Evolutionary conservation across 805 yeast genomes (phyloP), one percentile per base, ranked within the genome.

Genomic region (Wickerhamiella siamensis): DNA sequence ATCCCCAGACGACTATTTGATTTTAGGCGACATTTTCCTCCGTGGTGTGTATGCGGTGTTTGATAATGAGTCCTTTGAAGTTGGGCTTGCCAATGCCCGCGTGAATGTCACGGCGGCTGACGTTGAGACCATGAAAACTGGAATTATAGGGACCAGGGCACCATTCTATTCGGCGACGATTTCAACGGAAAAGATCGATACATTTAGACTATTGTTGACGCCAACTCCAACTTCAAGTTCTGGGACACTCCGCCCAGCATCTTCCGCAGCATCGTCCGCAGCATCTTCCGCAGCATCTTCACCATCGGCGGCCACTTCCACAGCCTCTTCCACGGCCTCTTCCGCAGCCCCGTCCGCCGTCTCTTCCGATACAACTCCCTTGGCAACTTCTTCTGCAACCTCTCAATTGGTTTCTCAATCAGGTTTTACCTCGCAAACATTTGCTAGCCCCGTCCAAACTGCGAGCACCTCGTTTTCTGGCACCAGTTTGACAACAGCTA

Each of bases 21-120:
- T 77, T 42, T 62, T 81, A 31, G 91, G 91, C 9, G 86, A 78
- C 54, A 69, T 71, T 36, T 71, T 80, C 53, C 59, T 81, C 47
- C 65, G 82, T 41, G 67, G 72, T 31, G 79, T 77, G 3, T 82
- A 80, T 54, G 69, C 72, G 21, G 83, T 77, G 14, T 77, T 70
- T 56, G 82, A 82, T 56, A 61, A 78, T 39, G 83, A 77, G 19
- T 69, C 69, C 50, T 57, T 56, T 38, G 66, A 72, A 53, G 62
- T 79, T 22, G 72, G 79, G 0, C 47, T 81, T 42, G 84, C 79
- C 15, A 70, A 66, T 43, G 66, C 71, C 34, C 46, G 42, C 21
- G 53, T 42, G 44, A 50, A 57, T 47, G 46, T 42, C 14, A 42
- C 54, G 22, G 51, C 47, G 16, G 21, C 60, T 36, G 39, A 44